phyloP scores from a whole-genome alignment of 768 basidiomycete genomes.

The Podaxis pistillaris region DNA sequence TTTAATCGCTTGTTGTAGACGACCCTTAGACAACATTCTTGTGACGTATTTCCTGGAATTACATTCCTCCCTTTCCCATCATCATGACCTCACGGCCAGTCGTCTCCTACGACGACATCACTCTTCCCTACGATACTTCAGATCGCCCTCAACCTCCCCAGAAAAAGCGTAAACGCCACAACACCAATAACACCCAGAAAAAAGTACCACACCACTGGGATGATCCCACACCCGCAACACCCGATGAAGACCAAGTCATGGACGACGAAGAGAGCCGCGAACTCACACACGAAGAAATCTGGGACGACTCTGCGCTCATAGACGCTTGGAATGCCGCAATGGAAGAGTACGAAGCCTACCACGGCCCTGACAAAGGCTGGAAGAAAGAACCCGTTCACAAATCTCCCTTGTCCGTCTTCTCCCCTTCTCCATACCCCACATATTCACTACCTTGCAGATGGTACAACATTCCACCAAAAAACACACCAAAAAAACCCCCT shows the following conservation, averaged over 20 bases:
- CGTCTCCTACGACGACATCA: slow-evolving; percentile 66
- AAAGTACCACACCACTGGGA: slow-evolving; percentile 39
- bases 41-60: neutral
- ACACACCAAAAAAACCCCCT: slow-evolving; percentile 24
- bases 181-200: slow-evolving; percentile 28
- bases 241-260: slow-evolving; percentile 16
- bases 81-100: slow-evolving; percentile 40
- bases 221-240: slow-evolving; percentile 28
- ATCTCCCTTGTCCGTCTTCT: slow-evolving; percentile 62
- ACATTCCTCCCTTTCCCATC: neutral
- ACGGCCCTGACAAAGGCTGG: slow-evolving; percentile 73
- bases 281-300: slow-evolving; percentile 72
- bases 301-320: slow-evolving; percentile 84
- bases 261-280: slow-evolving; percentile 57
- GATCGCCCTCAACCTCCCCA: slow-evolving; percentile 13
- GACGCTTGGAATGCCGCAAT: slow-evolving; percentile 84
- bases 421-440: neutral
- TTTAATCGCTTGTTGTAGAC: neutral
- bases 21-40: neutral
- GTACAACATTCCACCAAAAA: slow-evolving; percentile 64
- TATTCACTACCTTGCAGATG: slow-evolving; percentile 46
- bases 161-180: slow-evolving; percentile 57
- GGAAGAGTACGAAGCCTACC: slow-evolving; percentile 74
- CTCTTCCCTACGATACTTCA: slow-evolving; percentile 36
- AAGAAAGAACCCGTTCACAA: slow-evolving; percentile 67